Percentiles rank a stretch among this genome's conserved stretches.
Evolutionary conservation across 306 rosid species (phyloP).

Genomic region (Lathyrus tuberosus): DNA sequence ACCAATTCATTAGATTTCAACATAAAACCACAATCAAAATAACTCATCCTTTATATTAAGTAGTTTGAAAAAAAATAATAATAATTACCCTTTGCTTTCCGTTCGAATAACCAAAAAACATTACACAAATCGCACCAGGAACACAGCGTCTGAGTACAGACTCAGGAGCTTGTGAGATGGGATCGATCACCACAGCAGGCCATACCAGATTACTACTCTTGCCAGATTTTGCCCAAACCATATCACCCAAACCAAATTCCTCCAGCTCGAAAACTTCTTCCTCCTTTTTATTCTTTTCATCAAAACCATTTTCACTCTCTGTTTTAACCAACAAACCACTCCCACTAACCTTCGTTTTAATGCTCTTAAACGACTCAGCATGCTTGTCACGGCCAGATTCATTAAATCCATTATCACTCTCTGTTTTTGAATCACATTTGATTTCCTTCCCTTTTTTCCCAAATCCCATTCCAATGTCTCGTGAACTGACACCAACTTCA

Average conservation of each 20-base stretch:
- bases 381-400: conserved; percentile 8
- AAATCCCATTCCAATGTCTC: conserved; percentile 28
- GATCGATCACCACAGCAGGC: conserved; percentile 90
- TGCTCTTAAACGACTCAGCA: conserved; percentile 36
- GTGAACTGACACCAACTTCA: conserved; percentile 36
- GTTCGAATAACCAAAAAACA: conserved; percentile 90
- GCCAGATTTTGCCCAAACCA: conserved; percentile 94
- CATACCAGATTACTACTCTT: conserved; percentile 71
- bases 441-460: conserved; percentile 37
- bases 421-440: neutral
- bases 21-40: conserved; percentile 4
- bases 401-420: neutral
- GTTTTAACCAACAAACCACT: conserved; percentile 37
- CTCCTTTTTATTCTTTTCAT: conserved; percentile 46
- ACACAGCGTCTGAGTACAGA: conserved; percentile 66
- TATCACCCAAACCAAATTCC: conserved; percentile 74
- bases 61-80: neutral
- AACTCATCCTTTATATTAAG: neutral
- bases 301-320: conserved; percentile 20
- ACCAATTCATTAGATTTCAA: conserved; percentile 33
- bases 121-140: conserved; percentile 74
- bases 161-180: conserved; percentile 75
- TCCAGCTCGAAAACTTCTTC: conserved; percentile 53
- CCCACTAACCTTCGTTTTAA: conserved; percentile 15
- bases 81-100: conserved; percentile 74